Conservation (phyloP, 2,329 filamentous ascomycete genomes). For the Botrytis byssoidea region DNA sequence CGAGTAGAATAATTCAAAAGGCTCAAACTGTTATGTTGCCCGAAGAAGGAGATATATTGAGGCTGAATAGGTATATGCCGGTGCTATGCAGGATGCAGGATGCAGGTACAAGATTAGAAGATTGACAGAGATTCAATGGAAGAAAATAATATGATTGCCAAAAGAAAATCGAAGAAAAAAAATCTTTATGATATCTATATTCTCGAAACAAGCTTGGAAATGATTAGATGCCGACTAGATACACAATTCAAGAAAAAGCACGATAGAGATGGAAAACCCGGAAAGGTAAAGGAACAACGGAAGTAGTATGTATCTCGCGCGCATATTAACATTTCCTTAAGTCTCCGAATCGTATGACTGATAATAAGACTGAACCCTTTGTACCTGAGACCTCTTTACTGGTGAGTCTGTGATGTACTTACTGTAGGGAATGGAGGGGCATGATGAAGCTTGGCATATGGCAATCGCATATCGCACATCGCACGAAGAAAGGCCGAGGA, state of each 20-base stretch:
- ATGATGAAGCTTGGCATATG: slow-evolving; percentile 5
- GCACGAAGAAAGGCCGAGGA: background rate
- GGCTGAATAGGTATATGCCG: background rate
- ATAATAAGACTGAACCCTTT: background rate
- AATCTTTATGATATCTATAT: background rate
- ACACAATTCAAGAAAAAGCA: background rate
- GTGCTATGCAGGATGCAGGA: background rate
- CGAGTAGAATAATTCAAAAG: background rate
- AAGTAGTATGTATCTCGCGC: background rate
- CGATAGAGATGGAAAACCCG: background rate
- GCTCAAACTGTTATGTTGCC: background rate
- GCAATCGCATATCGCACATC: background rate
- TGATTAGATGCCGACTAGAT: background rate
- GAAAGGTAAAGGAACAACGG: background rate
- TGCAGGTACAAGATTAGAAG: slow-evolving; percentile 10
- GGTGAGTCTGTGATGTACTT: background rate
- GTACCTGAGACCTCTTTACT: background rate
- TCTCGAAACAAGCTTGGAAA: background rate
- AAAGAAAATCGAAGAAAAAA: background rate
- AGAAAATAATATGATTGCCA: background rate
- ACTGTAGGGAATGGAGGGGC: slow-evolving; percentile 7
- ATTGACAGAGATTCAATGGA: background rate
- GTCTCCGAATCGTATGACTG: background rate
- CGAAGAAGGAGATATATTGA: background rate
- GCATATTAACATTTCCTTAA: background rate